Base-by-base conservation (phyloP, 352 stramenopile species). In the Phytophthora capsici region DNA sequence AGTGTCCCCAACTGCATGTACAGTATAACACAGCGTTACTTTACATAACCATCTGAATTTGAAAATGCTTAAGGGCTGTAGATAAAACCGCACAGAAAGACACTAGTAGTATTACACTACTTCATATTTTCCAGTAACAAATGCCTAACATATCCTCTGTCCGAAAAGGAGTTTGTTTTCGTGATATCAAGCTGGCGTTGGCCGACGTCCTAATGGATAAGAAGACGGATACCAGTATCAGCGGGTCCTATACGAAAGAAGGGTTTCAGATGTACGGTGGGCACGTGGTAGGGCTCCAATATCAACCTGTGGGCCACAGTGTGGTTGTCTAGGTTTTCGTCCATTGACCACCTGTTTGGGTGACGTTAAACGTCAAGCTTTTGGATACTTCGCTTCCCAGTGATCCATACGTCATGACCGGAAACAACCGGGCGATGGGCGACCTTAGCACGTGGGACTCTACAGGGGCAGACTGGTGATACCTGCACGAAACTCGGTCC, bases 361-460 rank as follows among this genome's bases (percentile, higher is more conserved):
- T 47, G 41, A 30, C 4, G 41, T 28, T n/a, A 28, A 47, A 17
- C 30, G 41, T 28, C 41, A n/a, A 47, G 41, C 19, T 12, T 47
- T 47, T 47, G 17, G 41, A 30, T 47, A 47, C 19, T 28, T 28
- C n/a, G 41, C 25, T 30, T 47, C 20, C 41, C 28, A 32, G 28
- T 32, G 28, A 32, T 32, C 6, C 41, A 47, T 47, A 47, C 41
- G 19, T 28, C 41, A 28, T 47, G 41, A 47, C 41, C 41, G 19
- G 41, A 47, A 47, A 47, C 41, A 47, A 26, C 8, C 41, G 8
- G 8, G 20, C 41, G 41, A n/a, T 47, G 19, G 41, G 3, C 2
- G 14, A n/a, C 41, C 13, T 47, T 17, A 47, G 25, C 41, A 28
- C 25, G 25, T 10, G 41, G 7, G 41, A 28, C 34, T 41, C 12